phyloP scores from a whole-genome alignment of 495 filamentous ascomycete species.

The Trichoderma orchidacearum region DNA sequence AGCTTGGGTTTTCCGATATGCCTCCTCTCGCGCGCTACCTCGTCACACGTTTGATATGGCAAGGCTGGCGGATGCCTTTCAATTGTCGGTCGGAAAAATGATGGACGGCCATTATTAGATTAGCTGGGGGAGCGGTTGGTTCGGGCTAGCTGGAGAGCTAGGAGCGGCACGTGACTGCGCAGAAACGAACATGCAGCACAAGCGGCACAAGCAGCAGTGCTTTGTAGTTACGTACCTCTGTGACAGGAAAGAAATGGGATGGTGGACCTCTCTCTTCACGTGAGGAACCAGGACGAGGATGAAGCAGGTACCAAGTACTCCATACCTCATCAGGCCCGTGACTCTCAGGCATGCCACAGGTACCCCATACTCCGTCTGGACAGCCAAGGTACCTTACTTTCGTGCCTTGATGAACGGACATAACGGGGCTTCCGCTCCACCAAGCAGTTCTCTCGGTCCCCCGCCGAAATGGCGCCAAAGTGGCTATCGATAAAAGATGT shows the following conservation, averaged over 20 bases:
- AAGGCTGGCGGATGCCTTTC: not conserved
- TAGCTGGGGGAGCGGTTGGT: not conserved
- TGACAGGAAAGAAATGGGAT: too few species aligned
- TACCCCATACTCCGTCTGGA: too few species aligned
- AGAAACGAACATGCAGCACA: not conserved
- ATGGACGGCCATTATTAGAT: not conserved
- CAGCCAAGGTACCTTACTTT: too few species aligned
- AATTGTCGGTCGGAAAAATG: constrained; percentile 1
- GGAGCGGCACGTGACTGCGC: not conserved
- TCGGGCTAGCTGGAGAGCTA: not conserved
- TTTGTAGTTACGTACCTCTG: too few species aligned
- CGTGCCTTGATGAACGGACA: too few species aligned
- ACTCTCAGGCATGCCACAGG: too few species aligned
- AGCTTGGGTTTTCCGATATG: not conserved
- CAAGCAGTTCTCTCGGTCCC: too few species aligned
- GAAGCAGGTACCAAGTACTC: too few species aligned
- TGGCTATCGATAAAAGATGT: not conserved
- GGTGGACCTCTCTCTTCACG: too few species aligned
- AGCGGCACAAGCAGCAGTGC: not conserved
- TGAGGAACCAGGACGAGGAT: too few species aligned
- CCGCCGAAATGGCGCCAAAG: not conserved
- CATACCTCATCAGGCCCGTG: too few species aligned
- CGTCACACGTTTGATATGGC: not conserved
- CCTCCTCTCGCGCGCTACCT: not conserved
- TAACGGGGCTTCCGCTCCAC: too few species aligned